Percentiles rank a stretch among this genome's conserved stretches.
phyloP scores from a whole-genome alignment of 805 yeast genomes.

The Spathaspora arborariae region DNA sequence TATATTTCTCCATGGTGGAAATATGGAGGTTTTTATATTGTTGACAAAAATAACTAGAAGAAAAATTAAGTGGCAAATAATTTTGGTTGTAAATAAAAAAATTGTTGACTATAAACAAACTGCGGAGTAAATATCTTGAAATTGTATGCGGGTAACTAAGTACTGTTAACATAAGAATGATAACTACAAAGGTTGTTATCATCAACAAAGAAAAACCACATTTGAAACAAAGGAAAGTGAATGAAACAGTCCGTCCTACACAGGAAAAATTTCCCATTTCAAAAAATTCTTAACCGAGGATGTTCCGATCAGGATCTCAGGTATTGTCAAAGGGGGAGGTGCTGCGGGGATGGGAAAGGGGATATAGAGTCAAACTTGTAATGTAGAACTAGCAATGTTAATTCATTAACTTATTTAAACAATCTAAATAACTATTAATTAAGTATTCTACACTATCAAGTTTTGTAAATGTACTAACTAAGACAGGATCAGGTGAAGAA shows the following conservation, averaged over 20 bases:
- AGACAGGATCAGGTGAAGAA: slow-evolving; percentile 63
- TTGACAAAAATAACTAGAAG: neutral
- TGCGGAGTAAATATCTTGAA: neutral
- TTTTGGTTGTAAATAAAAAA: neutral
- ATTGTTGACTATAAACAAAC: neutral
- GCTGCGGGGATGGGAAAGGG: too few relatives aligned
- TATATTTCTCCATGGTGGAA: neutral
- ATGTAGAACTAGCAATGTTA: neutral
- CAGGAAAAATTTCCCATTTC: neutral
- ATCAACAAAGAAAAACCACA: neutral
- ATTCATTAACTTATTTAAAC: slow-evolving; percentile 8
- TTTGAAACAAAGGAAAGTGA: neutral
- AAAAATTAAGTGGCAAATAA: neutral
- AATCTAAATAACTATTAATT: slow-evolving; percentile 29
- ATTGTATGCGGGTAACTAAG: neutral
- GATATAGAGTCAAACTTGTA: too few relatives aligned
- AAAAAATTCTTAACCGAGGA: neutral
- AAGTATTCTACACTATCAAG: slow-evolving; percentile 57
- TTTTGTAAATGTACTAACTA: slow-evolving; percentile 60
- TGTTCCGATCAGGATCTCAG: too few relatives aligned
- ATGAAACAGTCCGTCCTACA: too few relatives aligned
- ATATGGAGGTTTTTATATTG: neutral
- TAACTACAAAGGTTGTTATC: neutral
- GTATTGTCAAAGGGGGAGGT: too few relatives aligned
- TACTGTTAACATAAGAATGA: neutral